phyloP scores from a whole-genome alignment of 2,329 filamentous ascomycete genomes.

The Colletotrichum sp. region DNA sequence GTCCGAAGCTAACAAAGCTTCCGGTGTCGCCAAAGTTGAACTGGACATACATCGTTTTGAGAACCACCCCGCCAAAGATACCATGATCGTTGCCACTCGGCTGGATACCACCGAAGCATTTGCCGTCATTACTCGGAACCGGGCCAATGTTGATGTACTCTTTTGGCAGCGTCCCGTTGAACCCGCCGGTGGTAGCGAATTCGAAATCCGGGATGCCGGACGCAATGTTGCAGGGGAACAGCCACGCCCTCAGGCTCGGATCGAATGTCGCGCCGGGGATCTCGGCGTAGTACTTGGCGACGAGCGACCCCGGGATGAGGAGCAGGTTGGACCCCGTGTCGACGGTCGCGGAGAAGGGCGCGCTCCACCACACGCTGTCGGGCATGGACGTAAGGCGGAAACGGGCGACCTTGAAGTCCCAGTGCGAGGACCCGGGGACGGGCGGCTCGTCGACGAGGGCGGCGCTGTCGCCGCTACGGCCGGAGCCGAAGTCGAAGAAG shows the following conservation, averaged over 20 bases:
- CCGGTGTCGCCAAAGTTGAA: constrained; percentile 5
- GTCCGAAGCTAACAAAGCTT: constrained; percentile 5
- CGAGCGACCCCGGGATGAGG: constrained; percentile 61
- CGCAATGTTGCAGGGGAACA: constrained; percentile 60
- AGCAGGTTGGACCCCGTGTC: constrained; percentile 75
- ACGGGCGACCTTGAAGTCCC: constrained; percentile 57
- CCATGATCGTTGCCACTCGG: constrained; percentile 52
- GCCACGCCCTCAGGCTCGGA: constrained; percentile 49
- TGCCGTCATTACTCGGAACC: constrained; percentile 49
- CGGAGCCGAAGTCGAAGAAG: constrained; percentile 49
- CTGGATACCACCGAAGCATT: constrained; percentile 81
- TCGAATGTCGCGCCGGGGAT: constrained; percentile 58
- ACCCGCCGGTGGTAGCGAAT: constrained; percentile 55
- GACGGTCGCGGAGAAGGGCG: constrained; percentile 55
- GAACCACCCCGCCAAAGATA: constrained; percentile 79
- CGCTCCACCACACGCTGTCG: constrained; percentile 34
- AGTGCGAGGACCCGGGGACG: constrained; percentile 30
- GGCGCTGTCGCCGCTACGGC: constrained; percentile 33
- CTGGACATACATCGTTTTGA: constrained; percentile 74
- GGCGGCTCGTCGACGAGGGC: not conserved
- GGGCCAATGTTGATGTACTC: constrained; percentile 59
- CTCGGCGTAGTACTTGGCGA: constrained; percentile 61
- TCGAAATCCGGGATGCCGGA: constrained; percentile 61
- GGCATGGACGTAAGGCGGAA: constrained; percentile 35
- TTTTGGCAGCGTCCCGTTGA: constrained; percentile 58